phyloP scores from a whole-genome alignment of 2,329 filamentous ascomycete species.

The Penicillium crustosum region DNA sequence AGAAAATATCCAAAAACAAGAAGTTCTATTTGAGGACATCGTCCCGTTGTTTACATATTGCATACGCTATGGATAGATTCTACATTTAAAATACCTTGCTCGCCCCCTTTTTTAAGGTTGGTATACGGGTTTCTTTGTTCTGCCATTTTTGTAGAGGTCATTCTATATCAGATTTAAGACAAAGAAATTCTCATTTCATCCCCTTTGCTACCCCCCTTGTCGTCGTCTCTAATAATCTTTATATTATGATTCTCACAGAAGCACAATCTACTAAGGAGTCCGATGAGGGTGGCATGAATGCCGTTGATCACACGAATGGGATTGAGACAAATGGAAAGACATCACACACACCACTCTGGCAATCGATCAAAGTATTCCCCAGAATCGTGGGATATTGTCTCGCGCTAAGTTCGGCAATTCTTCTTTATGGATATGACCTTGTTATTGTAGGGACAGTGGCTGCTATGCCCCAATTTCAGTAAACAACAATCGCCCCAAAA shows the following conservation, averaged over 20 bases:
- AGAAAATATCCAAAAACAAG: background rate
- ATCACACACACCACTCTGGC: conserved; percentile 16
- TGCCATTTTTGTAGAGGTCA: background rate
- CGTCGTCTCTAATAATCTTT: background rate
- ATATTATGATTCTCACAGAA: background rate
- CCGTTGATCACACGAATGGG: background rate
- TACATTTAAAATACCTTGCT: conserved; percentile 5
- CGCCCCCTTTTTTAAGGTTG: background rate
- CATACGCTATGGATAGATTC: conserved; percentile 6
- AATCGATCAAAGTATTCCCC: conserved; percentile 17
- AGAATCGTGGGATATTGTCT: conserved; percentile 20
- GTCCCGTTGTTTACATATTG: background rate
- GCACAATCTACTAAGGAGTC: conserved; percentile 1
- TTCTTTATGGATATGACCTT: conserved; percentile 32
- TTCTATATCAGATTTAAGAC: background rate
- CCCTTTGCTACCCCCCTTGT: background rate
- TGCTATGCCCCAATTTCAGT: conserved; percentile 32
- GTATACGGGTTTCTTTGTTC: conserved; percentile 2
- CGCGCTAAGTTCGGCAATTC: conserved; percentile 22
- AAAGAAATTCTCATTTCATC: background rate
- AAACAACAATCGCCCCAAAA: conserved; percentile 1
- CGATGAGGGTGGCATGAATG: conserved; percentile 4
- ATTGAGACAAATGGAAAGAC: background rate
- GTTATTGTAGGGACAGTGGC: conserved; percentile 30
- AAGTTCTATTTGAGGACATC: background rate